Evolutionary conservation across 2,329 filamentous ascomycete species (phyloP), one percentile per base, ranked within the genome.

Genomic region (Phyllosticta capitalensis): DNA sequence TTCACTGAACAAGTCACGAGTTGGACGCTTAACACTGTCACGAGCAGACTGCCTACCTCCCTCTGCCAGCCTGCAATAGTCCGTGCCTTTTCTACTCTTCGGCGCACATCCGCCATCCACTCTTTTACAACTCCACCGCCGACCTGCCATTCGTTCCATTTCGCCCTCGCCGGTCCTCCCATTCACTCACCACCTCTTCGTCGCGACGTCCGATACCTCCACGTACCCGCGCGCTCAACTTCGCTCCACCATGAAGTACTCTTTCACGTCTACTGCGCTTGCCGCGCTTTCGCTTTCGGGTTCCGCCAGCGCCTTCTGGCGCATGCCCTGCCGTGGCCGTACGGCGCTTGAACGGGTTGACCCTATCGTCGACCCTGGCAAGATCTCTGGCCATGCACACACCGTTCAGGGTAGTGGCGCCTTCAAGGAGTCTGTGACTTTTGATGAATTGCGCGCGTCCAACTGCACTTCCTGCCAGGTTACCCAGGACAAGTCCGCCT

Each of bases 391-490:
- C 55, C 86, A 89, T 69, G 79, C 86, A 50, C 87, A 90, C 76
- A 81, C 79, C 60, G 78, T 89, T 65, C 80, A 86, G 73, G 87
- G 83, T 54, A 86, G 84, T 63, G 88, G 82, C 72, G 83, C 70
- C 61, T 91, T 92, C 66, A 78, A 79, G 62, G 75, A 84, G 65
- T 78, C 74, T 58, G 83, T 86, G 64, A 83, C 79, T 55, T 88
- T 85, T 67, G 78, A 83, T 58, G 77, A 81, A 54, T 79, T 90
- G 51, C 71, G 75, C 61, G 68, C 77, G 54, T 90, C 88, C 24
- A 79, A 81, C 24, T 92, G 89, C 78, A 88, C 84, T 54, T 89
- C 85, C 33, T 87, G 88, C 70, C 79, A 80, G 62, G 78, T 87
- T 68, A 81, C 78, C 65, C 81, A 82, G 59, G 87, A 90, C 73